phyloP scores from a whole-genome alignment of 148 eudicot species.

The Rhododendron ferrugineum region DNA sequence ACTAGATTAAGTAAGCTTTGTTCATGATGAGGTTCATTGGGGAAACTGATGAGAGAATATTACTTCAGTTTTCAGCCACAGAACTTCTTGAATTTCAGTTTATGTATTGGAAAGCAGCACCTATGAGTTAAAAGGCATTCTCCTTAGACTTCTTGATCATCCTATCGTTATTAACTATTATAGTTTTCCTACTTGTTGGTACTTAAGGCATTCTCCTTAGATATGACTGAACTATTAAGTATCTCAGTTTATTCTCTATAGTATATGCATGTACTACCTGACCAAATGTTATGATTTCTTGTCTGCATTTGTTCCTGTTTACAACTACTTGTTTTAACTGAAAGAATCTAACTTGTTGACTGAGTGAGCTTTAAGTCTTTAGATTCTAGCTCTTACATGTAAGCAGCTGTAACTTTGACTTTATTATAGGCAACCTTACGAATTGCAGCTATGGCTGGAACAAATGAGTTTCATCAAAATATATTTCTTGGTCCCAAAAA shows the following conservation, averaged over 20 bases:
- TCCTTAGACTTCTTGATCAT: not conserved
- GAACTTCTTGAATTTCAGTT: not conserved
- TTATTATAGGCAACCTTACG: too few relatives aligned
- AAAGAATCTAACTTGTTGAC: not conserved
- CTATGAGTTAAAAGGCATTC: not conserved
- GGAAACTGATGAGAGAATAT: not conserved
- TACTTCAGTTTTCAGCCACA: not conserved
- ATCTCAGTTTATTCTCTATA: not conserved
- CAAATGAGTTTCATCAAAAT: too few relatives aligned
- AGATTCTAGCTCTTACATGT: too few relatives aligned
- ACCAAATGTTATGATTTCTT: too few relatives aligned
- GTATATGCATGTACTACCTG: not conserved
- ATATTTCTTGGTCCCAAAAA: too few relatives aligned
- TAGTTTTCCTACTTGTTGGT: not conserved
- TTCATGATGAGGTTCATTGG: not conserved
- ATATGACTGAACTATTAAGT: not conserved
- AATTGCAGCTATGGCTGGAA: too few relatives aligned
- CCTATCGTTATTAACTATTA: not conserved
- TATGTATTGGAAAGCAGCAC: not conserved
- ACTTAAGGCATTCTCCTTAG: not conserved
- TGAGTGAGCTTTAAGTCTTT: not conserved
- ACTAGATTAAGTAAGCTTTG: not conserved
- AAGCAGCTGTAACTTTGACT: too few relatives aligned
- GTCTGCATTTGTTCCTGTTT: not conserved
- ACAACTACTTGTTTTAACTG: not conserved